These are phyloP conservation scores for Aspergillus quadricinctus DNA, from an alignment of 2,329 filamentous ascomycete species.

Conservation along the genomic window DNA sequence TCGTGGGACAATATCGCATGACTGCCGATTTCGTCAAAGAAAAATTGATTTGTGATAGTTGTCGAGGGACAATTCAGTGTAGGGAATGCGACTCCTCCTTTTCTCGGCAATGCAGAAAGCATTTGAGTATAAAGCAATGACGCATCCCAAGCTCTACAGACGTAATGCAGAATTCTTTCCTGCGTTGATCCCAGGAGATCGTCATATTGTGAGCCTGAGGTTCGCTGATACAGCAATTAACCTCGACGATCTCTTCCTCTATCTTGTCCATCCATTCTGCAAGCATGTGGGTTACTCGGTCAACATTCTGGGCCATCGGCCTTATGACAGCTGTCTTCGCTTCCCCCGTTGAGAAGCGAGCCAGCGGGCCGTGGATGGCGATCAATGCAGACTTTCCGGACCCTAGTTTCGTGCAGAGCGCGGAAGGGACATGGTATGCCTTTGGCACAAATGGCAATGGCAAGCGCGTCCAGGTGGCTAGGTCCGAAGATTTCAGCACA, in stretches of 20 bases:
- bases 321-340: conserved; percentile 11
- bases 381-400: conserved; percentile 40
- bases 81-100: background rate
- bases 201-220: background rate
- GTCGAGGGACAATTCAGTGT: conserved; percentile 3
- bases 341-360: conserved; percentile 17
- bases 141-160: background rate
- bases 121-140: conserved; percentile 10
- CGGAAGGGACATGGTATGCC: conserved; percentile 52
- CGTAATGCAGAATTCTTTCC: background rate
- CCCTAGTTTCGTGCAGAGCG: conserved; percentile 44
- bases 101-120: background rate
- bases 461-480: conserved; percentile 53
- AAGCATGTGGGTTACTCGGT: conserved; percentile 6
- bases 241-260: background rate
- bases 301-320: conserved; percentile 3
- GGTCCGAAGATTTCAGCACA: conserved; percentile 44
- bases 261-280: background rate
- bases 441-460: conserved; percentile 54
- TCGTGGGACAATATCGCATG: conserved; percentile 1
- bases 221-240: conserved; percentile 1
- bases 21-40: conserved; percentile 5
- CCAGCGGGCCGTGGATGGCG: conserved; percentile 18
- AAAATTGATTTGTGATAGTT: background rate
- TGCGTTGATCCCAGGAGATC: background rate